Conservation (phyloP, 2,329 filamentous ascomycete genomes). For the Colletotrichum neosansevieriae region DNA sequence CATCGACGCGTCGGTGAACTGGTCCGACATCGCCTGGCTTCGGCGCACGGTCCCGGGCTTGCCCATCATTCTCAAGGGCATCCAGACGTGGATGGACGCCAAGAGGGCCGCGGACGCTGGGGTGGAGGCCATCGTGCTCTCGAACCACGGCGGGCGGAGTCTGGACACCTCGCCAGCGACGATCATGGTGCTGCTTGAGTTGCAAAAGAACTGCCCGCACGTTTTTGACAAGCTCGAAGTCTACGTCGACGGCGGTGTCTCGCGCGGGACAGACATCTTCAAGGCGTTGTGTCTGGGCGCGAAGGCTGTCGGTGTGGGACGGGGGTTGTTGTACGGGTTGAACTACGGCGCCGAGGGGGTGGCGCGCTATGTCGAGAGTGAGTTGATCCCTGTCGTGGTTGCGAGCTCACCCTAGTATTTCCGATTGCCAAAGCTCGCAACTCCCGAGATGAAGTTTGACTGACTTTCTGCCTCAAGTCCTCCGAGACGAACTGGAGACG, state of each 20-base stretch:
- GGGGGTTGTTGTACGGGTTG: slow-evolving; percentile 70
- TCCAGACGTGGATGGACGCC: slow-evolving; percentile 76
- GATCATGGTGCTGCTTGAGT: slow-evolving; percentile 71
- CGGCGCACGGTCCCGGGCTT: slow-evolving; percentile 66
- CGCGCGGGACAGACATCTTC: slow-evolving; percentile 74
- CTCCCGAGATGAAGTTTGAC: not conserved
- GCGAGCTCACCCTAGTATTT: not conserved
- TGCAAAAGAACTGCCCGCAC: slow-evolving; percentile 70
- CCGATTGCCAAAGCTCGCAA: no score
- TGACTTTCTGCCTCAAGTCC: slow-evolving; percentile 48
- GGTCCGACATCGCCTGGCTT: slow-evolving; percentile 76
- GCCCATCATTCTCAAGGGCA: slow-evolving; percentile 74
- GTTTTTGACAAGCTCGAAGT: slow-evolving; percentile 72
- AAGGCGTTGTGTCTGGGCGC: slow-evolving; percentile 76
- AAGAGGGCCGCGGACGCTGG: slow-evolving; percentile 68
- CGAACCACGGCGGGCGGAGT: slow-evolving; percentile 76
- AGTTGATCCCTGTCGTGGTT: slow-evolving; percentile 44
- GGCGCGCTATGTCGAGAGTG: slow-evolving; percentile 65
- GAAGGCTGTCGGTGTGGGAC: slow-evolving; percentile 71
- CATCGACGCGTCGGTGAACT: slow-evolving; percentile 69
- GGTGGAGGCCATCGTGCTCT: slow-evolving; percentile 75
- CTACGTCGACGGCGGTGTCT: slow-evolving; percentile 73
- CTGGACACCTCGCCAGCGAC: slow-evolving; percentile 64
- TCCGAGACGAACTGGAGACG: slow-evolving; percentile 72
- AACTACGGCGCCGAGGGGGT: slow-evolving; percentile 71